phyloP scores from a whole-genome alignment of 1,139 yeast genomes.

The Spencermartinsiella ligniputridi region DNA sequence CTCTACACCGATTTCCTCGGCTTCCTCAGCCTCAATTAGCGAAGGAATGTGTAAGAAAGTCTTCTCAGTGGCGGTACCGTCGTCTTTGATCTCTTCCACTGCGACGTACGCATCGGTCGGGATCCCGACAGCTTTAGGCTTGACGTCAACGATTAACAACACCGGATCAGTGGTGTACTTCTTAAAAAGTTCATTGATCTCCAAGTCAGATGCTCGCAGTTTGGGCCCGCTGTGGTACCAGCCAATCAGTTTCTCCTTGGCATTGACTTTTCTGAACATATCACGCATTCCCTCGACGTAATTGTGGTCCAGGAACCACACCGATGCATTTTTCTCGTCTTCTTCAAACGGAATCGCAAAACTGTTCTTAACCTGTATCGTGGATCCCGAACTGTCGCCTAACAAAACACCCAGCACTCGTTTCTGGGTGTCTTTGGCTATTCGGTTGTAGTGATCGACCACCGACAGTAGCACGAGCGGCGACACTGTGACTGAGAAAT shows the following conservation, averaged over 20 bases:
- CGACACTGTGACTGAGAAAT: conserved; percentile 80
- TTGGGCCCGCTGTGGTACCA: conserved; percentile 99
- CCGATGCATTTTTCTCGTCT: conserved; percentile 86
- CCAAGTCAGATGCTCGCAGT: conserved; percentile 78
- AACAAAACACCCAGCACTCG: conserved; percentile 92
- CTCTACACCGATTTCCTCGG: conserved; percentile 98
- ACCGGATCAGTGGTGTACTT: conserved; percentile 80
- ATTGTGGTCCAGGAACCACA: conserved; percentile 97
- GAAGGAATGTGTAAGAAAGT: conserved; percentile 94
- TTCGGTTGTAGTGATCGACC: conserved; percentile 92
- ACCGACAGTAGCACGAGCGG: conserved; percentile 92
- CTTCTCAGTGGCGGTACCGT: conserved; percentile 90
- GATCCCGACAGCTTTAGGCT: conserved; percentile 73
- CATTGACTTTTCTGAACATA: conserved; percentile 96
- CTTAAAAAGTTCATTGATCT: conserved; percentile 85
- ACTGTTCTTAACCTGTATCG: conserved; percentile 45
- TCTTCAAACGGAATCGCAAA: conserved; percentile 89
- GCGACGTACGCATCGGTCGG: conserved; percentile 97
- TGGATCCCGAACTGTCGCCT: conserved; percentile 56
- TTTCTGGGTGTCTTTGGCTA: conserved; percentile 62
- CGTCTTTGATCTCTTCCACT: conserved; percentile 92
- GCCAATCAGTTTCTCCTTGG: conserved; percentile 91
- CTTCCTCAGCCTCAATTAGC: conserved; percentile 93
- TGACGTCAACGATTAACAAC: conserved; percentile 85
- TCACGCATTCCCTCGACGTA: conserved; percentile 95